Evolutionary conservation across 1,139 yeast genomes (phyloP).

Genomic region (Scheffersomyces segobiensis): DNA sequence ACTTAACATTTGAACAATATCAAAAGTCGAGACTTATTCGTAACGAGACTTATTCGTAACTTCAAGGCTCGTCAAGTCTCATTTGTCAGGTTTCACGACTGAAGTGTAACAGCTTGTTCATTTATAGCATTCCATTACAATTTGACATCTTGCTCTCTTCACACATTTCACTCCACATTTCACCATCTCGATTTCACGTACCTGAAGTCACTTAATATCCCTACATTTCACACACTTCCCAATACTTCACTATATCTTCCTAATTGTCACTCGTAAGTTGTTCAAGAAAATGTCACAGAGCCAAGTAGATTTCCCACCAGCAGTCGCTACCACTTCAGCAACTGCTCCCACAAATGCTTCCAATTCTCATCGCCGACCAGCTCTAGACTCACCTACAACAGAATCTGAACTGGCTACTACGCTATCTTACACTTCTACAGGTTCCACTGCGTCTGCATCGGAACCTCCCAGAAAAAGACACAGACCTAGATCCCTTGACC

Average conservation of each 20-base stretch:
- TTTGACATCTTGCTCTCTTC: neutral
- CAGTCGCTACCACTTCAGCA: slow-evolving; percentile 5
- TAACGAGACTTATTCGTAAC: neutral
- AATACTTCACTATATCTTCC: neutral
- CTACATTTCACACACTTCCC: too few species aligned
- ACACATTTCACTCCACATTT: neutral
- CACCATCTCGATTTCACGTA: neutral
- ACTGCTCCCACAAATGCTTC: slow-evolving; percentile 1
- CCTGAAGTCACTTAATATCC: neutral
- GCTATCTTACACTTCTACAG: neutral
- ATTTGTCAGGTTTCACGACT: neutral
- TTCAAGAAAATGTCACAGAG: slow-evolving; percentile 18
- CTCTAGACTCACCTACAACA: slow-evolving; percentile 3
- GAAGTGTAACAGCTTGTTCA: neutral
- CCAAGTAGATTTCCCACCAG: slow-evolving; percentile 16
- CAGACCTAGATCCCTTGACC: slow-evolving; percentile 26
- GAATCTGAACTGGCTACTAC: neutral
- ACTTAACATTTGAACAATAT: neutral
- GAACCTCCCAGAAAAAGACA: slow-evolving; percentile 16
- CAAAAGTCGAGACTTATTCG: neutral
- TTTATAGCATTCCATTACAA: neutral
- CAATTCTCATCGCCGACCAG: neutral
- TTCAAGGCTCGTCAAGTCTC: neutral
- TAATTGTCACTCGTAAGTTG: too few species aligned
- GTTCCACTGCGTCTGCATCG: neutral